Evolutionary conservation across 768 basidiomycete genomes (phyloP).

Genomic region (Boletus rubroflammeus): DNA sequence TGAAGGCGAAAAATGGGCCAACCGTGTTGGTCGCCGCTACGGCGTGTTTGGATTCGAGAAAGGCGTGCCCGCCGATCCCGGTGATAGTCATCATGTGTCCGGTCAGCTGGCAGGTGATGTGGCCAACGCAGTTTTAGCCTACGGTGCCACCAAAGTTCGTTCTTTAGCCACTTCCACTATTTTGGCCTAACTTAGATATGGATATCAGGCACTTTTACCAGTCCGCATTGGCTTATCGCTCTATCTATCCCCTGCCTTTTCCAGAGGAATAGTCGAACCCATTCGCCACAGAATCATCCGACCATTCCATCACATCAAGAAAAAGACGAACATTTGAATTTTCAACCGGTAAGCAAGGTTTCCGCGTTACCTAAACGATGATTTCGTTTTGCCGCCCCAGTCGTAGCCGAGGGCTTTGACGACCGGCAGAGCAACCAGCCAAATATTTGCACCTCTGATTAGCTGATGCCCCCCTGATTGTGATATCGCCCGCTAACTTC

Average conservation of each 20-base stretch:
- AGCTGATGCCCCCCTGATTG: background rate
- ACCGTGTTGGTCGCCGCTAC: slow-evolving; percentile 69
- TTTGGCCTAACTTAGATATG: background rate
- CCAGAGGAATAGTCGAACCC: slow-evolving; percentile 63
- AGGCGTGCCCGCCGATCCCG: slow-evolving; percentile 17
- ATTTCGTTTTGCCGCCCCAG: slow-evolving; percentile 72
- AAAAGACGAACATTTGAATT: background rate
- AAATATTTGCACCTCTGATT: slow-evolving; percentile 66
- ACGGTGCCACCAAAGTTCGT: slow-evolving; percentile 71
- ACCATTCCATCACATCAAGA: slow-evolving; percentile 13
- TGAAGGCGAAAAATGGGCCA: slow-evolving; percentile 73
- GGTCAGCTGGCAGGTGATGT: slow-evolving; percentile 66
- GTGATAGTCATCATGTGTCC: slow-evolving; percentile 17
- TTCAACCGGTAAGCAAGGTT: slow-evolving; percentile 28
- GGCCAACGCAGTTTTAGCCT: slow-evolving; percentile 80
- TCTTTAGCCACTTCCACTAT: background rate
- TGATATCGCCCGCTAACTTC: slow-evolving; percentile 10
- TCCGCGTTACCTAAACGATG: slow-evolving; percentile 38
- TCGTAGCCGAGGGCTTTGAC: slow-evolving; percentile 62
- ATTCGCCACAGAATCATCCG: slow-evolving; percentile 35
- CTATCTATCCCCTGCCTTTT: slow-evolving; percentile 71
- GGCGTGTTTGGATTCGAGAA: slow-evolving; percentile 79
- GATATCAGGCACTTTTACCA: slow-evolving; percentile 66
- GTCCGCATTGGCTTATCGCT: slow-evolving; percentile 68
- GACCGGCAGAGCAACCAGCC: slow-evolving; percentile 65